Base-by-base conservation (phyloP, 2,329 filamentous ascomycete genomes). In the Tolypocladium tropicale region DNA sequence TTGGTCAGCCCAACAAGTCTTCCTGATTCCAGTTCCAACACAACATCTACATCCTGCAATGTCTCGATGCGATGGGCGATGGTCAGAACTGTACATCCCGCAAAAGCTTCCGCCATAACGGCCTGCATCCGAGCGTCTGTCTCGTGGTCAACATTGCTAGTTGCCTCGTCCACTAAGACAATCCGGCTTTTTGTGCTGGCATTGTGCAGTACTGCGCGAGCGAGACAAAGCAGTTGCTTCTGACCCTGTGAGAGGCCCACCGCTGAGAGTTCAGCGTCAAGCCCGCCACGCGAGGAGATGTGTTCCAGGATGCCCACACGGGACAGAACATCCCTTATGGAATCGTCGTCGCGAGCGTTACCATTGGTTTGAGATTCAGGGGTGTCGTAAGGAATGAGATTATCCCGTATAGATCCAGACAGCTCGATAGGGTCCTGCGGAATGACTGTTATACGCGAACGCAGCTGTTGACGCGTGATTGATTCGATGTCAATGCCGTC, bases 351-450 rank as follows among this genome's bases (percentile, higher is more conserved):
- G 30, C n/a, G 5, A 37, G 25, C 9, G 4, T 57, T 57, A 6
- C 6, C 18, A 21, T 39, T 39, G 4, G 37, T 6, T 39, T 9
- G 16, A 9, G 18, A 21, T 2, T 21, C 37, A n/a, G 18, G 6
- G 37, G 21, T 39, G 6, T 39, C 37, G 18, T 39, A 39, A n/a
- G 1, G 63, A 61, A 77, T 76, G 0, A 78, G 64, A 58, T 78
- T 77, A 10, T 51, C 23, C 16, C 55, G 52, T 12, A 55, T 55
- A 4, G 52, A 32, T 16, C 69, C 71, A 0, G 73, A 74, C 1
- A 81, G 62, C 62, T 82, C 79, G 5, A 78, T 71, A 0, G 76
- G 61, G 6, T 82, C 79, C 62, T 83, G 79, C 0, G 79, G 75
- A 0, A 82, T 63, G 10, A 76, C 74, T 51, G 79, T 76, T 41